Base-by-base conservation (phyloP, 1,284 basidiomycete species). In the Leccinum cinnamomeum region DNA sequence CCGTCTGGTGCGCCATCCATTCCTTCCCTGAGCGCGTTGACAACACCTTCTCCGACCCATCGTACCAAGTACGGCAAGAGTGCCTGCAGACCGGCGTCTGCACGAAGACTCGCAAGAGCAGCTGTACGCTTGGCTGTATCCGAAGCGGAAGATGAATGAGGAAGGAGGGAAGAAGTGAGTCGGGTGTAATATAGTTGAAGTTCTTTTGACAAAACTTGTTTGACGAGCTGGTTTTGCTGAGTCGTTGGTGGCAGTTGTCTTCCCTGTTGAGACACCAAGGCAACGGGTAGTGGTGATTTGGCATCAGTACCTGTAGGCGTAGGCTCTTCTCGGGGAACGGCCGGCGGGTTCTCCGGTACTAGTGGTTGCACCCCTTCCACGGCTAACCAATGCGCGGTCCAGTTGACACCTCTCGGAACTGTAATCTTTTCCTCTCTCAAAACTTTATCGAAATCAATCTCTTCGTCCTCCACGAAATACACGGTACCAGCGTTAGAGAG, bases 301-400 rank as follows among this genome's bases (percentile, higher is more conserved):
- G 75, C 67, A 41, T 78, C 77, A 7, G 71, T 58, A 53, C 72
- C 57, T 48, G 77, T 73, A 39, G 78, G 65, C 35, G 71, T 60
- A 68, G 79, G 65, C 7, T 75, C 70, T 46, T 90, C 89, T 65
- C 83, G 78, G 0, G 89, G 87, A 53, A 91, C 81, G 1, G 89
- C 87, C 3, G 94, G 91, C 0, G 97, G 97, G 72, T 99, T 99
- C 76, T 99, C 95, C 6, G 95, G 94, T 50, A 98, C 92, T 16
- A 96, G 86, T 0, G 97, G 97, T 73, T 99, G 97, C 3, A 99
- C 92, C 41, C 97, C 97, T 73, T 99, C 97, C 25, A 99, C 94
- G 1, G 97, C 96, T 23, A 99, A 83, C 97, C 97, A 99, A 75
- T 99, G 97, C 4, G 95, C 94, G 25, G 88, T 89, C 88, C 91